phyloP scores from a whole-genome alignment of 192 early-diverging fungal genomes.

The Coemansia sp. region DNA sequence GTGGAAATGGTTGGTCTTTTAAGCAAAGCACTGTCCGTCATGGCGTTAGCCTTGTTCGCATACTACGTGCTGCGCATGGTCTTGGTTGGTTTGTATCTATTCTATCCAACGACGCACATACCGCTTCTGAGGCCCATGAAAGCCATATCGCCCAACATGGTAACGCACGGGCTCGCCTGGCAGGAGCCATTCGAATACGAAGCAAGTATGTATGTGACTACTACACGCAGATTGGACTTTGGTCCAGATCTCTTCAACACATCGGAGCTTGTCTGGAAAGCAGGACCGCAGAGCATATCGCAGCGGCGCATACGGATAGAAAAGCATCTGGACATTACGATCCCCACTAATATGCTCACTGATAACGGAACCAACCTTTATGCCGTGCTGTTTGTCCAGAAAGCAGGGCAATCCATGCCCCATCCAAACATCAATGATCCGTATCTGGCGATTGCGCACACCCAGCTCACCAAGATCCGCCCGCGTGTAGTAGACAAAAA shows the following conservation, averaged over 20 bases:
- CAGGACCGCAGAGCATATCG: slow-evolving; percentile 26
- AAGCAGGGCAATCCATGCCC: slow-evolving; percentile 9
- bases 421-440: slow-evolving; percentile 26
- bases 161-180: slow-evolving; percentile 38
- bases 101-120: slow-evolving; percentile 47
- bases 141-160: background rate
- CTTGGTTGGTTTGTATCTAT: slow-evolving; percentile 22
- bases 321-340: slow-evolving; percentile 10
- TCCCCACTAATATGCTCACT: slow-evolving; percentile 20
- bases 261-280: slow-evolving; percentile 35
- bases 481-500: slow-evolving; percentile 26
- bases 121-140: slow-evolving; percentile 33
- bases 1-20: slow-evolving; percentile 23
- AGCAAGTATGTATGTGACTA: slow-evolving; percentile 41
- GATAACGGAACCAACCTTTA: slow-evolving; percentile 32
- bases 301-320: slow-evolving; percentile 26
- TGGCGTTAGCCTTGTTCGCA: slow-evolving; percentile 26
- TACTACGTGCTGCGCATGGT: slow-evolving; percentile 31
- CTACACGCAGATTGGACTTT: slow-evolving; percentile 14
- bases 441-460: slow-evolving; percentile 24
- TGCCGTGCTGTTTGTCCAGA: slow-evolving; percentile 45
- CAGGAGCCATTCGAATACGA: slow-evolving; percentile 47
- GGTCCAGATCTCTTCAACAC: slow-evolving; percentile 24
- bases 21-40: slow-evolving; percentile 26
- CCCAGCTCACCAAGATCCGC: slow-evolving; percentile 22